phyloP scores from a whole-genome alignment of 352 stramenopile genomes.

The Globisporangium heterothallicum region DNA sequence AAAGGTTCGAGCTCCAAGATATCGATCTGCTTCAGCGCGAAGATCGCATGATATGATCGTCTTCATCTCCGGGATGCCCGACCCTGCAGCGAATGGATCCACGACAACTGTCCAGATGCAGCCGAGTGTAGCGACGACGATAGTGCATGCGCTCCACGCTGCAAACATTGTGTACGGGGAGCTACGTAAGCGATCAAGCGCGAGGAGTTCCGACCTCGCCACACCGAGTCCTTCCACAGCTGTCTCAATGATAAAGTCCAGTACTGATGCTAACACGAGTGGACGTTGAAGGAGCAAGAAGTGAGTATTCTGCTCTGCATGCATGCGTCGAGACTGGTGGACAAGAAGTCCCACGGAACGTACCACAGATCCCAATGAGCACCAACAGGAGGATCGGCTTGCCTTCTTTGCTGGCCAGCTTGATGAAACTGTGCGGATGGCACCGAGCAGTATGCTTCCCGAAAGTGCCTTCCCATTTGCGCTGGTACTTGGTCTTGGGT shows the following conservation, averaged over 20 bases:
- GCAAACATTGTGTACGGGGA: constrained; percentile 19
- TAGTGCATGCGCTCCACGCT: constrained; percentile 31
- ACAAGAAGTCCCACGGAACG: no score
- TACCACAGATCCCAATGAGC: constrained; percentile 43
- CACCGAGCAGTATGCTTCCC: constrained; percentile 26
- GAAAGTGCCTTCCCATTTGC: constrained; percentile 41
- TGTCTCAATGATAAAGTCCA: constrained; percentile 45
- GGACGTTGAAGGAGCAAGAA: not conserved
- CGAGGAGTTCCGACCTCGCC: constrained; percentile 14
- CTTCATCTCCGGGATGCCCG: constrained; percentile 76
- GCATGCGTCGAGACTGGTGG: not conserved
- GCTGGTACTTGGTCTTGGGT: constrained; percentile 32
- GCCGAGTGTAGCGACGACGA: constrained; percentile 23
- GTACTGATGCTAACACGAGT: constrained; percentile 30
- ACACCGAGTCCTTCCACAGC: constrained; percentile 17
- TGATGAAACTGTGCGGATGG: constrained; percentile 25
- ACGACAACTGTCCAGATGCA: constrained; percentile 41
- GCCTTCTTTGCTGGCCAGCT: constrained; percentile 46
- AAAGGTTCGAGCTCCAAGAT: constrained; percentile 41
- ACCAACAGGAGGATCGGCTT: constrained; percentile 49
- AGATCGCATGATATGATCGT: constrained; percentile 67
- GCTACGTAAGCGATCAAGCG: constrained; percentile 8
- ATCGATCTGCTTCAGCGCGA: constrained; percentile 36
- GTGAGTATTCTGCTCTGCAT: not conserved
- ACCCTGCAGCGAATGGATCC: constrained; percentile 44